A percentile compares a stretch with the other conserved stretches of the same genome.
These are phyloP conservation scores for Entophlyctis luteolus DNA, from an alignment of 192 early-diverging fungal species.

Conservation along the genomic window DNA sequence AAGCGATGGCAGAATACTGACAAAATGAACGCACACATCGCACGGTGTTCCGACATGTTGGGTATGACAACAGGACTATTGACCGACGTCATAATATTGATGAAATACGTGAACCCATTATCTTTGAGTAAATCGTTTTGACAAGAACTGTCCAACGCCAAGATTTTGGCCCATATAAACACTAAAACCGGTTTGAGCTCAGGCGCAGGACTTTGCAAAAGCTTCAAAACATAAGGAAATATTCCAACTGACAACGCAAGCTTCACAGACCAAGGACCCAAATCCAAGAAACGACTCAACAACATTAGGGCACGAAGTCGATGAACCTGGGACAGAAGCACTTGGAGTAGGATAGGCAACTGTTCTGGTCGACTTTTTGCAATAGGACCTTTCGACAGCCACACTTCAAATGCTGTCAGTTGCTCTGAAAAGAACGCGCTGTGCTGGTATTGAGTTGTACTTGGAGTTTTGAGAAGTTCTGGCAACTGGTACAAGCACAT, in stretches of 20 bases:
- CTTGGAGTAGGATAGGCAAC: constrained; percentile 93
- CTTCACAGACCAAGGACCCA: constrained; percentile 92
- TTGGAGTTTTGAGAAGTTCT: constrained; percentile 51
- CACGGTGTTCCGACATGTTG: constrained; percentile 81
- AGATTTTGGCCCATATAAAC: constrained; percentile 95
- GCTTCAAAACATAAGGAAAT: constrained; percentile 93
- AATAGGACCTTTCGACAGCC: constrained; percentile 81
- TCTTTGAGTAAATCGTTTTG: constrained; percentile 88
- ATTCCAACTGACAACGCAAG: constrained; percentile 91
- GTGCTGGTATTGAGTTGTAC: constrained; percentile 62
- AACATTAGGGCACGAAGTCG: constrained; percentile 85
- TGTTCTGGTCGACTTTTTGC: constrained; percentile 76
- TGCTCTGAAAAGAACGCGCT: constrained; percentile 95
- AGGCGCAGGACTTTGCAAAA: constrained; percentile 84
- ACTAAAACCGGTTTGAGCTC: constrained; percentile 92
- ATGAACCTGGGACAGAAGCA: constrained; percentile 91
- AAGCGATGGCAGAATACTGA: constrained; percentile 87
- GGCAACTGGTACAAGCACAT: constrained; percentile 89
- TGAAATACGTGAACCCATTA: constrained; percentile 88
- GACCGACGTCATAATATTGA: constrained; percentile 75
- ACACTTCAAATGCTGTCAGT: constrained; percentile 95
- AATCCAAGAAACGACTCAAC: constrained; percentile 84
- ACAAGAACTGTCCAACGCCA: constrained; percentile 86
- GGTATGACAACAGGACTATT: constrained; percentile 51
- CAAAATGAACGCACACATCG: constrained; percentile 94